Evolutionary conservation across 768 basidiomycete genomes (phyloP), one percentile per base, ranked within the genome.

Genomic region (Suillus subluteus): DNA sequence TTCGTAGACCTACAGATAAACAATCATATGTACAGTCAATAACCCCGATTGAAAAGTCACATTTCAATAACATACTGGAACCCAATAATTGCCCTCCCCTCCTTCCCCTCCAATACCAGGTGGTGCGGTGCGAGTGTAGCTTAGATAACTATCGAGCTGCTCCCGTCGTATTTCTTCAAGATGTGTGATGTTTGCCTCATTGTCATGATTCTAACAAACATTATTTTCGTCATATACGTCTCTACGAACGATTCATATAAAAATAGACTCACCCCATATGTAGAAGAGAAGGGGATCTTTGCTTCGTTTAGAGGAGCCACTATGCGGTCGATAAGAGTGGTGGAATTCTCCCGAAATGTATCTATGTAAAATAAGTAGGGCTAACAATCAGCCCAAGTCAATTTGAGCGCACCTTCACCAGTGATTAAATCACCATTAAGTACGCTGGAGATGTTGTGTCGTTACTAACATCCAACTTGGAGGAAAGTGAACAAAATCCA

Each of bases 81-180:
- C 88, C 91, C 91, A 92, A 70, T 91, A 92, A 68, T 88, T 91
- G 38, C 87, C 89, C 2, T 87, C 85, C 9, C 91, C 90, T 35
- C 83, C 84, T 32, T 74, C 71, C 0, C 90, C 90, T 9, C 91
- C 89, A n/a, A 91, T 80, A 12, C 88, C 86, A 15, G 80, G 73
- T 1, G 89, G 88, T 4, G 87, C 83, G 65, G 78, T 69, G 7
- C 89, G 86, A 0, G 90, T 91, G 71, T 91, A 91, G 69, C 87
- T 88, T 50, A 84, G 52, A 6, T 79, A 79, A 1, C 89, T 86
- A 41, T 87, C 82, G 46, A 76, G 71, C 56, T 82, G 82, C 70
- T 92, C 90, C 6, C 88, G 85, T n/a, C 75, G 69, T 56, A 92
- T 90, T 66, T 92, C 91, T 66, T 86, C 83, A 4, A 81, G 69